Percentiles rank a stretch among this genome's conserved stretches.
Evolutionary conservation across 1,139 yeast species (phyloP).

Genomic region (Magnusiomyces suaveolens): DNA sequence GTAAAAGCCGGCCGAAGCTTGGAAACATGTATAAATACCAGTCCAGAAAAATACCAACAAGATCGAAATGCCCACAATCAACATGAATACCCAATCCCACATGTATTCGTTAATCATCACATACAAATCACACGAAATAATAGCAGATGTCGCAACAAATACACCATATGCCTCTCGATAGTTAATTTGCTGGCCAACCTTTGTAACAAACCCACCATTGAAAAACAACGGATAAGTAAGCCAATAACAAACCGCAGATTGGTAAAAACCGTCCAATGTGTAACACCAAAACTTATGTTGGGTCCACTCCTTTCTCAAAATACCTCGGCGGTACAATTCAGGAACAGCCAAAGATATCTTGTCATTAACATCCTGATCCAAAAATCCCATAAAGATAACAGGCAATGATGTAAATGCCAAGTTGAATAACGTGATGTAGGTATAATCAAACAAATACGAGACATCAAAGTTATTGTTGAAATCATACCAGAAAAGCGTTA

Average conservation of each 20-base stretch:
- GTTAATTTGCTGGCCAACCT: conserved; percentile 57
- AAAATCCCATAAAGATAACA: conserved; percentile 76
- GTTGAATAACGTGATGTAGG: conserved; percentile 85
- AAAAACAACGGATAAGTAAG: conserved; percentile 70
- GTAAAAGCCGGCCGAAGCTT: conserved; percentile 59
- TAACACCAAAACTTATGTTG: conserved; percentile 72
- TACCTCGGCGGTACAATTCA: conserved; percentile 78
- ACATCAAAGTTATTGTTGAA: conserved; percentile 81
- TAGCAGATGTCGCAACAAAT: conserved; percentile 67
- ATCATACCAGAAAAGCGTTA: conserved; percentile 91
- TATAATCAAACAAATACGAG: conserved; percentile 81
- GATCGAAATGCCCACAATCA: conserved; percentile 55
- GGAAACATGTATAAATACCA: conserved; percentile 70
- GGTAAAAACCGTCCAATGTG: conserved; percentile 81
- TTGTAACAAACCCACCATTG: conserved; percentile 46
- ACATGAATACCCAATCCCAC: conserved; percentile 84
- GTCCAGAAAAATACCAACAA: conserved; percentile 76
- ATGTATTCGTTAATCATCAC: conserved; percentile 73
- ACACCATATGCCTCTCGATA: conserved; percentile 85
- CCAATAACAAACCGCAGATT: conserved; percentile 74
- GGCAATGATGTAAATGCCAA: conserved; percentile 94
- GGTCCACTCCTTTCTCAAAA: conserved; percentile 72
- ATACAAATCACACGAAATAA: conserved; percentile 69
- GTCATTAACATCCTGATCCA: conserved; percentile 89
- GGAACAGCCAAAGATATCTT: conserved; percentile 80